A percentile compares a stretch with the other conserved stretches of the same genome.
These are phyloP conservation scores for Priceomyces medius DNA, from an alignment of 805 yeast species.

Conservation along the genomic window DNA sequence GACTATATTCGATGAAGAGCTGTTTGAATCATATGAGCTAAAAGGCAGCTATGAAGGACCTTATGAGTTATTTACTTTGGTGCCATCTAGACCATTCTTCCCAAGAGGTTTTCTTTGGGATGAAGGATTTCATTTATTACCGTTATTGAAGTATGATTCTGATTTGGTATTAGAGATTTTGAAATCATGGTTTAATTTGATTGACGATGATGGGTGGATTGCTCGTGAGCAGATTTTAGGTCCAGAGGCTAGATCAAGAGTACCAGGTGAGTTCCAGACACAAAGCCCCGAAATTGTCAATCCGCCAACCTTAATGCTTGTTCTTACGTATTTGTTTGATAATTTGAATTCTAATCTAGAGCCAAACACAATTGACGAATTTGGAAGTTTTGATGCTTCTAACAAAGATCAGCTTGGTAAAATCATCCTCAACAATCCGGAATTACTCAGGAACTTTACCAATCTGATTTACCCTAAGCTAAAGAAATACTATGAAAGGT, in stretches of 20 bases:
- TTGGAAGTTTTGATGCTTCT: slow-evolving; percentile 13
- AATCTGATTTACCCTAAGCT: slow-evolving; percentile 71
- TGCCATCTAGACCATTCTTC: slow-evolving; percentile 91
- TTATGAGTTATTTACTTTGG: slow-evolving; percentile 69
- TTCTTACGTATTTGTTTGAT: slow-evolving; percentile 57
- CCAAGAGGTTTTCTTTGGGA: slow-evolving; percentile 99
- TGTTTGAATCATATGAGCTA: slow-evolving; percentile 53
- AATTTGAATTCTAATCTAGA: slow-evolving; percentile 8
- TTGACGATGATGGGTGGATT: slow-evolving; percentile 94
- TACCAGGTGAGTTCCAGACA: slow-evolving; percentile 77
- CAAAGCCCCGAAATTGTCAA: slow-evolving; percentile 91
- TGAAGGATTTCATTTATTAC: slow-evolving; percentile 92
- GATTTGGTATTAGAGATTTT: slow-evolving; percentile 78
- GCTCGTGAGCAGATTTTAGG: slow-evolving; percentile 95
- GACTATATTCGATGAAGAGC: slow-evolving; percentile 66
- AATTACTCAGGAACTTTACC: slow-evolving; percentile 58
- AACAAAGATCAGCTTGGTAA: slow-evolving; percentile 39
- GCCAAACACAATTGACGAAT: slow-evolving; percentile 8
- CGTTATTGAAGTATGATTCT: slow-evolving; percentile 77
- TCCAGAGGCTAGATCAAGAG: slow-evolving; percentile 82
- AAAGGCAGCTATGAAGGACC: slow-evolving; percentile 74
- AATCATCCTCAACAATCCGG: slow-evolving; percentile 57
- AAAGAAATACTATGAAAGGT: slow-evolving; percentile 79
- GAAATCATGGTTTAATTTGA: slow-evolving; percentile 81
- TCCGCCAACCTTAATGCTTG: slow-evolving; percentile 89